Percentiles rank a stretch among this genome's conserved stretches.
Evolutionary conservation across 164 flowering plant species (phyloP).

Genomic region (Hamamelis virginiana): DNA sequence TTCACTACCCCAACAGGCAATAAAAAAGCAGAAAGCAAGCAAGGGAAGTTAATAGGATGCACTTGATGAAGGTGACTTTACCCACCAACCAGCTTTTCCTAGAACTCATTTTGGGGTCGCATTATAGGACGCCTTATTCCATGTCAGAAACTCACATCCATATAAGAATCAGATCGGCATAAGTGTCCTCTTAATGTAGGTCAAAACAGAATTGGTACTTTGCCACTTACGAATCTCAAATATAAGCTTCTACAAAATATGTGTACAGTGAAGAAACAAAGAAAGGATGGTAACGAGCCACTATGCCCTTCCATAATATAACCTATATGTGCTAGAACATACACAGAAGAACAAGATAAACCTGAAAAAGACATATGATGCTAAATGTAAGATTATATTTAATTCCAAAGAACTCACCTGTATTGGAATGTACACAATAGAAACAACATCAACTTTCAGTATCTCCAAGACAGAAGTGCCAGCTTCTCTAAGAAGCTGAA

Average conservation of each 20-base stretch:
- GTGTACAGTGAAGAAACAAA: not conserved
- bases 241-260: not conserved
- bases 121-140: no score
- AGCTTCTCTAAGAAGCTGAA: slow-evolving; percentile 85
- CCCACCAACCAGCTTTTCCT: no score
- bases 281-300: not conserved
- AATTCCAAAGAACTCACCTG: slow-evolving; percentile 43
- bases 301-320: not conserved
- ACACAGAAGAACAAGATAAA: slow-evolving; percentile 2
- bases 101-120: no score
- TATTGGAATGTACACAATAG: slow-evolving; percentile 67
- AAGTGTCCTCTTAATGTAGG: not conserved
- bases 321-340: no score
- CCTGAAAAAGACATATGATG: not conserved
- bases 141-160: not conserved
- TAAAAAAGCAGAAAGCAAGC: no score
- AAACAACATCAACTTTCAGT: slow-evolving; percentile 71
- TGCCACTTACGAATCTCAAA: not conserved
- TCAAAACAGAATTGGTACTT: not conserved
- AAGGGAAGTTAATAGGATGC: no score
- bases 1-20: no score
- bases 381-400: not conserved
- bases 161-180: no score
- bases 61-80: no score
- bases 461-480: slow-evolving; percentile 79